Evolutionary conservation across 129 eudicot genomes (phyloP), one percentile per base, ranked within the genome.

Genomic region (Sambucus nigra): DNA sequence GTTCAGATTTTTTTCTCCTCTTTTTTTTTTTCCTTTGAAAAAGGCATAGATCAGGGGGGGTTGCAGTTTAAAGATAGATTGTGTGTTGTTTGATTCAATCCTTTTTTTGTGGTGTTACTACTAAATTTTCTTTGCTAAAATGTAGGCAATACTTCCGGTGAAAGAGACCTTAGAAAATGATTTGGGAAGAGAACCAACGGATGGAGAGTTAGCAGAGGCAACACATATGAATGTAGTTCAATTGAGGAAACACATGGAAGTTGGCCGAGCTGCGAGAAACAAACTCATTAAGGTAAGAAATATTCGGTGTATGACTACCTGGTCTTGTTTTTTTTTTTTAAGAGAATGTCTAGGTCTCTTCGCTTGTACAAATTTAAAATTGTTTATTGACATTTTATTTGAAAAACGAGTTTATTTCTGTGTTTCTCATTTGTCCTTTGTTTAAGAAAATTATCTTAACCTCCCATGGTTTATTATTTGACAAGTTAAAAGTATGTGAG

Each of bases 181-280:
- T 59, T 61, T 92, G 71, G 83, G 69, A 51, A 74, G 94, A 73
- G 87, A 74, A 48, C 83, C 95, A 47, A 92, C 84, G 25, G 96
- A 92, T 62, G 75, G 64, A 39, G 96, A 92, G 63, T 65, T 82
- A 51, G 99, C 94, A 29, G 71, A 73, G 71, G 96, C 94, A 19
- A 73, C 74, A 45, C 73, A 71, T 63, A 82, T 80, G 87, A 61
- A 63, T 46, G 84, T 66, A 47, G 28, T 60, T 19, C 83, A 82
- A 56, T 50, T 92, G 21, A 63, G 84, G 65, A 86, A 74, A 59
- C 83, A 75, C 41, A 50, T 92, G 53, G 92, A 67, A 56, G 71
- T 80, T 59, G 94, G 96, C 45, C 76, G 51, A 59, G 94, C 99
- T 38, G 96, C 96, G 38, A 79, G 94, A 76, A 82, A 71, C 72